Conservation (phyloP, 2,329 filamentous ascomycete species). For the Phaeophleospora eucalypticola region DNA sequence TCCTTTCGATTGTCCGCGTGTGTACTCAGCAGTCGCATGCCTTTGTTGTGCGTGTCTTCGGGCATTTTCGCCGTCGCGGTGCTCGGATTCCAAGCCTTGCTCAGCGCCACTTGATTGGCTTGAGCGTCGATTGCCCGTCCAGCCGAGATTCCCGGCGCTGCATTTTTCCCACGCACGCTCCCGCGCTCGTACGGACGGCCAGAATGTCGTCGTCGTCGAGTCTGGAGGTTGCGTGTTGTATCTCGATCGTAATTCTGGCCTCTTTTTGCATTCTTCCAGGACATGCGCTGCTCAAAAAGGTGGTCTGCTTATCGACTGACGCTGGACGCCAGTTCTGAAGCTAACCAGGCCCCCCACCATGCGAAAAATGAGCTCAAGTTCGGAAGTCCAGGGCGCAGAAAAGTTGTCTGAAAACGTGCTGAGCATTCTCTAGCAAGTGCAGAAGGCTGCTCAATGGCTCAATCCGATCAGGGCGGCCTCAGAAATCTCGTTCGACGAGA, state of each 20-base stretch:
- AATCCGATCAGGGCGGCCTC: no score
- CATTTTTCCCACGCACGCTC: neutral
- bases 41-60: conserved; percentile 10
- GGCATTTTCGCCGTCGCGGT: neutral
- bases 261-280: no score
- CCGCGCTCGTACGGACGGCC: neutral
- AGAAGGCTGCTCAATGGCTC: no score
- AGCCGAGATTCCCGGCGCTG: conserved; percentile 1
- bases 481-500: no score
- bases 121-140: conserved; percentile 8
- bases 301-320: neutral
- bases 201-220: neutral
- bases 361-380: no score
- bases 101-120: conserved; percentile 5
- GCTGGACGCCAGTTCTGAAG: neutral
- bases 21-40: conserved; percentile 18
- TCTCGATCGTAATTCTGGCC: neutral
- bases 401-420: no score
- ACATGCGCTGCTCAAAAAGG: no score
- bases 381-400: no score
- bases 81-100: neutral
- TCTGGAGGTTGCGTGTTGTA: neutral
- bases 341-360: neutral
- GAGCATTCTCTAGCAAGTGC: no score
- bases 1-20: conserved; percentile 24